Evolutionary conservation across 371 early-diverging fungal genomes (phyloP).

Genomic region (Rhizopus arrhizus): DNA sequence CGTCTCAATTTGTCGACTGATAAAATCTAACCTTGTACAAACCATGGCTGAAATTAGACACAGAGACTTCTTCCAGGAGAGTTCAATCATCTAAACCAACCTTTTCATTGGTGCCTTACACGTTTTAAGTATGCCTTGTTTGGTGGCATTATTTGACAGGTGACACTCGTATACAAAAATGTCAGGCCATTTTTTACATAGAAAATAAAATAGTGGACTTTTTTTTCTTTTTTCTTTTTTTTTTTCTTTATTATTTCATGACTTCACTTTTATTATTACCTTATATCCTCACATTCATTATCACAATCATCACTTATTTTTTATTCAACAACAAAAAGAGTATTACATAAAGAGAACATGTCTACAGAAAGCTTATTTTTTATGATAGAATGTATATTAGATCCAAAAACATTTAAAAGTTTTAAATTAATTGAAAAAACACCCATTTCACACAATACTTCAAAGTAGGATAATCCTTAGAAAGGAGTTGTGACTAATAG

Average conservation of each 20-base stretch:
- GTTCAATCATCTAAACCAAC: too few relatives aligned
- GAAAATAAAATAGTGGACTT: neutral
- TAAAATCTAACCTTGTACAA: too few relatives aligned
- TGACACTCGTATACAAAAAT: neutral
- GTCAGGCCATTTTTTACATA: neutral
- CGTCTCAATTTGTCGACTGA: too few relatives aligned
- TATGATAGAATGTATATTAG: conserved; percentile 35
- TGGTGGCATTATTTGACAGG: neutral
- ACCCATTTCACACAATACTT: conserved; percentile 73
- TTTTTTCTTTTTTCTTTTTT: conserved; percentile 2
- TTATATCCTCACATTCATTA: conserved; percentile 3
- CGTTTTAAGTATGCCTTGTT: too few relatives aligned
- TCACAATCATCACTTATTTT: conserved; percentile 15
- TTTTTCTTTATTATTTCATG: conserved; percentile 2
- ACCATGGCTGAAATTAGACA: too few relatives aligned
- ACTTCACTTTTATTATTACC: conserved; percentile 14
- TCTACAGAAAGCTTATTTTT: neutral
- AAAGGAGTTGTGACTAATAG: neutral
- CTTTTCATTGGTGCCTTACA: too few relatives aligned
- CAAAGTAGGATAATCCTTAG: conserved; percentile 52
- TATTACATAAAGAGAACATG: neutral
- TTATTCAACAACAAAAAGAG: conserved; percentile 18
- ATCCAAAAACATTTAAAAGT: conserved; percentile 67
- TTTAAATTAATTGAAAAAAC: conserved; percentile 74
- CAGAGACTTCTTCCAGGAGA: too few relatives aligned